A percentile compares a stretch with the other conserved stretches of the same genome.
phyloP scores from a whole-genome alignment of 179 eudicot genomes.

The Patellifolia procumbens region DNA sequence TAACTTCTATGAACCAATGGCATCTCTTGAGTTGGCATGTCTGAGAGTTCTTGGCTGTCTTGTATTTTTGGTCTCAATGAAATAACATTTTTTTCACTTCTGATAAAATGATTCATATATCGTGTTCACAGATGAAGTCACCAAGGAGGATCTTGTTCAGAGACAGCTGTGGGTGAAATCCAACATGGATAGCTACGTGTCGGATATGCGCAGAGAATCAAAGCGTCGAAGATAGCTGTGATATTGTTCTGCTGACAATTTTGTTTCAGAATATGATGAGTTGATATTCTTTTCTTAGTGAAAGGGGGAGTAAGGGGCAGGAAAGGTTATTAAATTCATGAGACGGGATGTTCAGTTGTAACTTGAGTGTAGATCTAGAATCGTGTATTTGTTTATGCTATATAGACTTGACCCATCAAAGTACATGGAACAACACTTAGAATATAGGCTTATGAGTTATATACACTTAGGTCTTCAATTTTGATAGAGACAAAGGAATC shows the following conservation, averaged over 20 bases:
- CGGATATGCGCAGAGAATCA: conserved; percentile 93
- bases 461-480: not conserved
- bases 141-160: conserved; percentile 76
- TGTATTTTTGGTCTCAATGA: not conserved
- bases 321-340: conserved; percentile 8
- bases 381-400: not conserved
- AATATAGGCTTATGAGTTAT: conserved; percentile 1
- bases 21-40: not conserved
- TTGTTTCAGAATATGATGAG: conserved; percentile 18
- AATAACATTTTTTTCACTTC: not conserved
- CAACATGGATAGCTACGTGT: conserved; percentile 70
- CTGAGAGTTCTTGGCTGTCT: not conserved
- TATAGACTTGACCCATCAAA: conserved; percentile 1
- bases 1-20: not conserved
- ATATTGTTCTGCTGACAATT: conserved; percentile 6
- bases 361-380: conserved; percentile 12
- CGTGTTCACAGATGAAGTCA: conserved; percentile 53
- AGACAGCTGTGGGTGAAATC: conserved; percentile 79
- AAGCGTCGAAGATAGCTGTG: conserved; percentile 88
- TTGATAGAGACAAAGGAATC: not conserved
- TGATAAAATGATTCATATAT: not conserved
- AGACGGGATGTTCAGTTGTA: conserved; percentile 23
- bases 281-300: not conserved
- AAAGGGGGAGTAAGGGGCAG: not conserved
- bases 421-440: not conserved